Percentiles rank a stretch among this genome's conserved stretches.
These are phyloP conservation scores for Candolleomyces aberdarensis DNA, from an alignment of 768 basidiomycete species.

Conservation along the genomic window DNA sequence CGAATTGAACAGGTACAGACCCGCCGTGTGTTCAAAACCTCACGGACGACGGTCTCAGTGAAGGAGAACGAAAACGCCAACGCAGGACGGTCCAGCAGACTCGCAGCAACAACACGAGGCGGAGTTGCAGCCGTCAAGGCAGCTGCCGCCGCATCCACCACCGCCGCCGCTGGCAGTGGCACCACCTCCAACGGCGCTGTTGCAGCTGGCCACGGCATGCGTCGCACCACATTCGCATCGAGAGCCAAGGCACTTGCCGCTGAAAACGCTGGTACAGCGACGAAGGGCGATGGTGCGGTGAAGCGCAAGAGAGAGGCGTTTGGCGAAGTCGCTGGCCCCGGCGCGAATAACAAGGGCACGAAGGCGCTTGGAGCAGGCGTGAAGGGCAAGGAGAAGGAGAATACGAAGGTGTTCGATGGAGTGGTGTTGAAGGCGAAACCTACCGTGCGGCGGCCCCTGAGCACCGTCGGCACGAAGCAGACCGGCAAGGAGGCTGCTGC, in stretches of 20 bases:
- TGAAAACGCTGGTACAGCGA: constrained; percentile 27
- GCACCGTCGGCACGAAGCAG: constrained; percentile 49
- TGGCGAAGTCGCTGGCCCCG: constrained; percentile 60
- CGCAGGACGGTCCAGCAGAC: constrained; percentile 55
- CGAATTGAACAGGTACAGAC: constrained; percentile 42
- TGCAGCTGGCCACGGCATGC: not conserved
- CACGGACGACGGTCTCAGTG: constrained; percentile 37
- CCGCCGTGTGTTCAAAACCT: constrained; percentile 63
- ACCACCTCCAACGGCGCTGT: not conserved
- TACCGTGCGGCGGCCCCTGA: constrained; percentile 51
- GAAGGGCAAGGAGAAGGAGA: constrained; percentile 64
- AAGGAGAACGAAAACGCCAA: constrained; percentile 76
- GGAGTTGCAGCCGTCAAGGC: constrained; percentile 6
- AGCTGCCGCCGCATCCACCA: not conserved
- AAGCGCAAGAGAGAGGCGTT: constrained; percentile 83
- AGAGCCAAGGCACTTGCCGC: constrained; percentile 45
- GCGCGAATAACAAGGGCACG: constrained; percentile 20
- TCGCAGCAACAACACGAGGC: constrained; percentile 31
- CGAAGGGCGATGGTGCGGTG: constrained; percentile 46
- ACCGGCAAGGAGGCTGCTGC: constrained; percentile 24
- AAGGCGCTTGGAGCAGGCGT: constrained; percentile 32
- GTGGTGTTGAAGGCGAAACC: constrained; percentile 57
- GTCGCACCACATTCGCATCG: constrained; percentile 30
- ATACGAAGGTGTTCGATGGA: constrained; percentile 51
- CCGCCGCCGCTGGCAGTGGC: not conserved